Evolutionary conservation across 805 yeast species (phyloP), one percentile per base, ranked within the genome.

Genomic region (Ogataea trehalophila): DNA sequence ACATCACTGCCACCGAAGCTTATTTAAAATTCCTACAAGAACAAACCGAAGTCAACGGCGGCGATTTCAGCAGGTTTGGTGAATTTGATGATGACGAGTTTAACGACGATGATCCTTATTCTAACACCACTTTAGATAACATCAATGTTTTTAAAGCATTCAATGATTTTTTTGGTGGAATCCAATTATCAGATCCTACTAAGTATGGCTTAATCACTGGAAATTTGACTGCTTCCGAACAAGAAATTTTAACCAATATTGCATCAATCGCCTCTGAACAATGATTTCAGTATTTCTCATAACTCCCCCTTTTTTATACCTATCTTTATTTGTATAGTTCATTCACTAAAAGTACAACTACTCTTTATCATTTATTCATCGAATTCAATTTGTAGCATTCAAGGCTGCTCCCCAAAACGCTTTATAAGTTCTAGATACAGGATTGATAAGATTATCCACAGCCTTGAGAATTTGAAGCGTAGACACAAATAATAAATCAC

Each of bases 101-200:
- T 13, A 6, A 85, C 42, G 94, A 86, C 8, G 74, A 87, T 40
- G 96, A 86, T 60, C 81, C 96, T 9, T 72, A 86, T 61, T 78
- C 86, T 23, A 85, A 83, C 54, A 85, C 92, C 1, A 83, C 95
- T 4, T 74, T 94, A 42, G 97, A 92, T 60, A 70, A 73, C 38
- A 68, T 90, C 43, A 86, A 92, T 60, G 83, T 86, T 3, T 89
- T 82, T 65, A 72, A 73, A 15, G 77, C 80, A 2, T 81, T 90
- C 65, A 79, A 82, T 47, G 75, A 77, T 17, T 74, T 78, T 17
- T 66, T 87, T 16, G 49, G 70, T 3, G 59, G 62, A 1, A 60
- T 86, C 18, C 83, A 80, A 56, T 72, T 69, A 31, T 60, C 65
- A 8, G 81, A 82, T 52, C 7, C 53, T n/a, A 49, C 46, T 2